Evolutionary conservation across 192 early-diverging fungal genomes (phyloP).

Genomic region (Chytriomyces confervae): DNA sequence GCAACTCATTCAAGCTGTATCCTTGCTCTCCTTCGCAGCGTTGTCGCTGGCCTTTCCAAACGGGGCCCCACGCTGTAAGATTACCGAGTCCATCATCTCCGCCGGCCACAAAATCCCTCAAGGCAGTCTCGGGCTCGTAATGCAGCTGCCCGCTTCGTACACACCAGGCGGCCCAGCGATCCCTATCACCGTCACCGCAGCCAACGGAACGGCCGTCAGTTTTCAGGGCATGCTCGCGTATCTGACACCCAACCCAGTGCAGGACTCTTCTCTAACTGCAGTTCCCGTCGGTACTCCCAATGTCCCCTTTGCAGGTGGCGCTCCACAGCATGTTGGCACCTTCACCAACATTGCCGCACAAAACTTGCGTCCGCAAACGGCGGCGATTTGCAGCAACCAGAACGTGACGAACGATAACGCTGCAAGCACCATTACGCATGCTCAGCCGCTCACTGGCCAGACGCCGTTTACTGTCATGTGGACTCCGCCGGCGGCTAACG

Average conservation of each 20-base stretch:
- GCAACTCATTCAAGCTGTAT: constrained; percentile 2
- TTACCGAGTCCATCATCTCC: constrained; percentile 8
- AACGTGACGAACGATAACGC: constrained; percentile 35
- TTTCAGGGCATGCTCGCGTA: constrained; percentile 41
- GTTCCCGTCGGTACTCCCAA: background rate
- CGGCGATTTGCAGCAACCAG: constrained; percentile 32
- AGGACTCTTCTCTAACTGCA: constrained; percentile 26
- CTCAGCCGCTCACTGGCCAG: background rate
- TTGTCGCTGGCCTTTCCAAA: constrained; percentile 1
- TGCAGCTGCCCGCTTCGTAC: constrained; percentile 12
- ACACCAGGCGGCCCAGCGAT: constrained; percentile 27
- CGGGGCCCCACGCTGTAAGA: constrained; percentile 17
- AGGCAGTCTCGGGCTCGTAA: background rate
- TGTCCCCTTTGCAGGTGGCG: background rate
- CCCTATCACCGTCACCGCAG: constrained; percentile 9
- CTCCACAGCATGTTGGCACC: constrained; percentile 2
- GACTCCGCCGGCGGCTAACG: constrained; percentile 17
- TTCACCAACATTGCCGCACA: constrained; percentile 16
- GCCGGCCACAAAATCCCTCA: background rate
- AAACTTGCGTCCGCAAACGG: constrained; percentile 46
- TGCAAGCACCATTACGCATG: constrained; percentile 43
- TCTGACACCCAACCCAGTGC: constrained; percentile 26
- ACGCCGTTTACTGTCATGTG: constrained; percentile 17
- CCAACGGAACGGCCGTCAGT: background rate
- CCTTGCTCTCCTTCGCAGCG: background rate